These are phyloP conservation scores for Penicillium janthinellum DNA, from an alignment of 2,329 filamentous ascomycete species.

Conservation along the genomic window DNA sequence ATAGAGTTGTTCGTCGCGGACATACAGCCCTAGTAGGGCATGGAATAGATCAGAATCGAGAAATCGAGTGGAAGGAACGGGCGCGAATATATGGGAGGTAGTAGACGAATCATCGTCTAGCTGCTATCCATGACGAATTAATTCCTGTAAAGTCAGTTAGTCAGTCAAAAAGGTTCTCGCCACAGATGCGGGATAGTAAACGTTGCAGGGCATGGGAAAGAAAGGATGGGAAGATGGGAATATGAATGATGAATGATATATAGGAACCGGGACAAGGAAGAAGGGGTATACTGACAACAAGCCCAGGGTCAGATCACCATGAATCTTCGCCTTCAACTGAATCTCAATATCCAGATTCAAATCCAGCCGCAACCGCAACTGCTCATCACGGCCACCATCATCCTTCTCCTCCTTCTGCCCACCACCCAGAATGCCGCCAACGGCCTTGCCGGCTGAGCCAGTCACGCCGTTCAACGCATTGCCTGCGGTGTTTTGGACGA, in stretches of 20 bases:
- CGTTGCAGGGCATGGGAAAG: background rate
- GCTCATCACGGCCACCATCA: slow-evolving; percentile 59
- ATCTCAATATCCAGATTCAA: slow-evolving; percentile 82
- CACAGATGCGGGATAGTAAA: background rate
- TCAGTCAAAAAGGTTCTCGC: slow-evolving; percentile 1
- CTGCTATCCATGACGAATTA: slow-evolving; percentile 20
- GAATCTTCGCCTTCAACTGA: slow-evolving; percentile 80
- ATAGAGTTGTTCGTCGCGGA: slow-evolving; percentile 1
- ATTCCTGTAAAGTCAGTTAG: slow-evolving; percentile 24
- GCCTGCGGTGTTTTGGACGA: slow-evolving; percentile 52
- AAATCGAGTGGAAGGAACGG: background rate
- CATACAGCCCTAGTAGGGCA: background rate
- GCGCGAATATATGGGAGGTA: background rate
- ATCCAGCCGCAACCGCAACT: slow-evolving; percentile 71
- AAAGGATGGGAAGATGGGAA: slow-evolving; percentile 1
- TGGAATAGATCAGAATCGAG: background rate
- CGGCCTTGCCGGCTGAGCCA: slow-evolving; percentile 45
- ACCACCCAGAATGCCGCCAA: slow-evolving; percentile 41
- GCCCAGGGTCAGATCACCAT: slow-evolving; percentile 78
- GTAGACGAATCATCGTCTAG: slow-evolving; percentile 12
- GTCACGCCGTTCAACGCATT: slow-evolving; percentile 50
- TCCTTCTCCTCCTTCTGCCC: slow-evolving; percentile 45
- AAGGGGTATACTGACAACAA: slow-evolving; percentile 64
- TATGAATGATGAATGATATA: background rate
- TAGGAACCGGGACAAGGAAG: too few relatives aligned